Base-by-base conservation (phyloP, 306 rosid species). In the Styphnolobium japonicum region DNA sequence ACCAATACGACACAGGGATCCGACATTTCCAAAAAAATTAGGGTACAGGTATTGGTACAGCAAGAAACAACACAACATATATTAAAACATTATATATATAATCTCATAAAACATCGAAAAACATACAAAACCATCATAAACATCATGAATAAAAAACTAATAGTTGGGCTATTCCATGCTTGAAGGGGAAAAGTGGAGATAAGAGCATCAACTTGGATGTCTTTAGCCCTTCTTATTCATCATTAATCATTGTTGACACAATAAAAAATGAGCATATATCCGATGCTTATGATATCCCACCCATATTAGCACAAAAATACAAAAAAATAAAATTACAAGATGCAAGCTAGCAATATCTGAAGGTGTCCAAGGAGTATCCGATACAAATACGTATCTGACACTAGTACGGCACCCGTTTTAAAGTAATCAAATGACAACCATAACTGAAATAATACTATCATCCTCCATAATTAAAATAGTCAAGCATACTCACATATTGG, bases 401-500 rank as follows among this genome's bases (percentile, higher is more conserved):
- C 0, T 0, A 18, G 2, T 36, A 34, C 9, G 40, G 34, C 23
- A 31, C 4, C 15, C 3, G 37, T 64, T 64, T 36, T 37, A 18
- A 36, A 65, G 19, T 27, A 39, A 43, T 43, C 3, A 43, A 43
- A 43, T 10, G 49, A 43, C 15, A 43, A 10, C 49, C n/a, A 43
- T 0, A 39, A 43, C 49, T 43, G 4, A 43, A 43, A 43, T 10
- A 43, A 11, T 43, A 4, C 49, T 27, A 56, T 1, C 12, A 67
- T 36, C 48, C 36, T 55, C 48, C 10, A 10, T 22, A 37, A 63
- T 6, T 53, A 5, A 64, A 10, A 83, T 40, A 31, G 22, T 37
- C 52, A 53, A 62, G 52, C 10, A 18, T 34, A 83, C 97, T 88
- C 81, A 88, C 98, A 94, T 82, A 52, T 83, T 62, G 23, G 0